A percentile compares a stretch with the other conserved stretches of the same genome.
Evolutionary conservation across 1,284 basidiomycete genomes (phyloP).

Genomic region (Cronartium quercuum): DNA sequence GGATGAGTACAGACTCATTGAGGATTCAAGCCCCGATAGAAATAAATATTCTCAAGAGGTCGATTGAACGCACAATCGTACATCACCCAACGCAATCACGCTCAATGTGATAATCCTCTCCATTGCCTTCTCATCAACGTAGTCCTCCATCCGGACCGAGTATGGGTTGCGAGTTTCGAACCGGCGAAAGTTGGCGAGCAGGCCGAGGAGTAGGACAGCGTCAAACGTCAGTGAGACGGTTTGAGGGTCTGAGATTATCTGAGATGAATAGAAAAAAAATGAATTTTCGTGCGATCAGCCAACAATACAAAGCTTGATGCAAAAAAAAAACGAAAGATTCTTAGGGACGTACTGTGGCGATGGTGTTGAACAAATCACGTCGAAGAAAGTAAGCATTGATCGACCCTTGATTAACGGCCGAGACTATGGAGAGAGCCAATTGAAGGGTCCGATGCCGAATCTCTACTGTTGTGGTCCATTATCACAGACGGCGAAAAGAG

Average conservation of each 20-base stretch:
- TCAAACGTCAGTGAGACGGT: constrained; percentile 40
- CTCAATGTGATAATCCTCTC: constrained; percentile 37
- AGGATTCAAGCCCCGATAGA: not conserved
- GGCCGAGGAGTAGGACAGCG: constrained; percentile 42
- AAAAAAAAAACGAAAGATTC: not conserved
- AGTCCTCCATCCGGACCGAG: constrained; percentile 46
- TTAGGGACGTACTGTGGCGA: constrained; percentile 14
- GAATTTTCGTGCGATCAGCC: not conserved
- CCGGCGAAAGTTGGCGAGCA: constrained; percentile 45
- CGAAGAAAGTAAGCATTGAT: constrained; percentile 47
- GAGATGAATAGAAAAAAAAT: not conserved
- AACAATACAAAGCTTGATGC: not conserved
- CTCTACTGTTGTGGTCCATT: constrained; percentile 17
- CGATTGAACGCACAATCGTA: constrained; percentile 28
- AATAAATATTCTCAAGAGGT: constrained; percentile 21
- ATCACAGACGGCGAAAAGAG: not conserved
- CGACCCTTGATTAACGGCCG: constrained; percentile 43
- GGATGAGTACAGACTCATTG: not conserved
- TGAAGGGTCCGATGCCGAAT: constrained; percentile 44
- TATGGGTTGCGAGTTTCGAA: constrained; percentile 46
- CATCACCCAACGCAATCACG: constrained; percentile 33
- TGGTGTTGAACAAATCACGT: constrained; percentile 43
- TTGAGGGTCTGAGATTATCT: constrained; percentile 41
- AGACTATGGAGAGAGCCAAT: constrained; percentile 44
- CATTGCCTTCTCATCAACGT: constrained; percentile 47